These are phyloP conservation scores for Paragyromitra xinjiangensis DNA, from an alignment of 495 filamentous ascomycete genomes.

Conservation along the genomic window DNA sequence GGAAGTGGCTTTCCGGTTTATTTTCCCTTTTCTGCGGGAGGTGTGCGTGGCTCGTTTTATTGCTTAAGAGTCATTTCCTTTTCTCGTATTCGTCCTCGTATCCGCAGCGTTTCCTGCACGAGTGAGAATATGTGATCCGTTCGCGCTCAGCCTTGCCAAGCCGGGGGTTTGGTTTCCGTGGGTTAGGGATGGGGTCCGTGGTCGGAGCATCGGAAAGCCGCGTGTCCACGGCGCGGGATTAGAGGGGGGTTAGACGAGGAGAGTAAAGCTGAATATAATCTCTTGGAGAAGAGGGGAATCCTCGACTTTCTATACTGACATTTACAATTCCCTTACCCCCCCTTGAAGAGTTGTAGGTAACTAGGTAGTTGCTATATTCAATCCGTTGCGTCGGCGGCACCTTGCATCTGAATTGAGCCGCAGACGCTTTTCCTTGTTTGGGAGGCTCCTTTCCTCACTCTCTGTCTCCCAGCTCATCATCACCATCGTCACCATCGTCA, in stretches of 20 bases:
- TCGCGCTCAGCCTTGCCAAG: not conserved
- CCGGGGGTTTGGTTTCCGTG: slow-evolving; percentile 3
- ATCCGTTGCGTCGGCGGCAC: not conserved
- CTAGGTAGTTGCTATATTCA: not conserved
- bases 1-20: not conserved
- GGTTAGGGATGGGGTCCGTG: not conserved
- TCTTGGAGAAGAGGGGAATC: not conserved
- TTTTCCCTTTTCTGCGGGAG: not conserved
- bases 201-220: slow-evolving; percentile 13
- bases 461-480: not conserved
- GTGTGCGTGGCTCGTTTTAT: not conserved
- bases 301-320: not conserved
- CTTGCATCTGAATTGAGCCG: not conserved
- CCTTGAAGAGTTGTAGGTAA: not conserved
- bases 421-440: not conserved
- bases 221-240: slow-evolving; percentile 7
- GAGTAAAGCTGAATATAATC: not conserved
- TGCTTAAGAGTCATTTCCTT: not conserved
- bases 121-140: slow-evolving; percentile 10
- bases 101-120: not conserved
- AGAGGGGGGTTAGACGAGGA: not conserved
- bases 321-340: too few species aligned
- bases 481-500: not conserved
- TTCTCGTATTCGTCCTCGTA: not conserved
- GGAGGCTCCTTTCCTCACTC: not conserved